Conservation (phyloP, 768 basidiomycete species). For the Suillus sp. region DNA sequence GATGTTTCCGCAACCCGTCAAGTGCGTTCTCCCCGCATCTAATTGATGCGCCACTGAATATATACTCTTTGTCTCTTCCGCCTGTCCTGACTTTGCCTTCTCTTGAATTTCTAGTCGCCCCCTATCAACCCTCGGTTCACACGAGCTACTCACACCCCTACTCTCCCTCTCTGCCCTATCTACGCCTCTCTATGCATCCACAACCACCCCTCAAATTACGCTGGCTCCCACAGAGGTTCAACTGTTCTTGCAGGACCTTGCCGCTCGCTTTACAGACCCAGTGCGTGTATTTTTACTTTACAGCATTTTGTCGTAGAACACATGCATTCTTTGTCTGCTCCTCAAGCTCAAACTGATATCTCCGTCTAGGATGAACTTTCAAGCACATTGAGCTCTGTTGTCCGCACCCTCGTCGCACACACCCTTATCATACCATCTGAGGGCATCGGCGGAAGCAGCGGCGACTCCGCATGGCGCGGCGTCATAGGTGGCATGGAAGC, state of each 20-base stretch:
- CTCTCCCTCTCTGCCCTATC: conserved; percentile 72
- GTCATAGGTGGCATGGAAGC: conserved; percentile 80
- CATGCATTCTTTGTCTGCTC: no score
- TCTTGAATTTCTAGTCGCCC: neutral
- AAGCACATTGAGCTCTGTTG: conserved; percentile 74
- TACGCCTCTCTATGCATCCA: conserved; percentile 58
- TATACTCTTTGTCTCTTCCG: neutral
- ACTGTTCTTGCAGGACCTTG: conserved; percentile 82
- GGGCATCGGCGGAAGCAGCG: conserved; percentile 62
- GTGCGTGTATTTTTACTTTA: neutral
- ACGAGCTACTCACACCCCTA: conserved; percentile 82
- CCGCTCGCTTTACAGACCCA: conserved; percentile 64
- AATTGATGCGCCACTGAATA: neutral
- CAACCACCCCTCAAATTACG: conserved; percentile 46
- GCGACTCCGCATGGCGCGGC: conserved; percentile 83
- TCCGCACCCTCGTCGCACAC: conserved; percentile 63
- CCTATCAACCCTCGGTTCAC: conserved; percentile 54
- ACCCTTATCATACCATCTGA: conserved; percentile 63
- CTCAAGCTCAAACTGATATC: neutral
- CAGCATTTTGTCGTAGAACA: neutral
- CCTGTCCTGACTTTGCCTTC: neutral
- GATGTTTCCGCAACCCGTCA: conserved; percentile 89
- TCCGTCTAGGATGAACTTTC: conserved; percentile 66
- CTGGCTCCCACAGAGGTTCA: conserved; percentile 72
- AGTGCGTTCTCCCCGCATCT: conserved; percentile 45